Base-by-base conservation (phyloP, 2,329 filamentous ascomycete genomes). In the Chrysoporthe austroafricana region DNA sequence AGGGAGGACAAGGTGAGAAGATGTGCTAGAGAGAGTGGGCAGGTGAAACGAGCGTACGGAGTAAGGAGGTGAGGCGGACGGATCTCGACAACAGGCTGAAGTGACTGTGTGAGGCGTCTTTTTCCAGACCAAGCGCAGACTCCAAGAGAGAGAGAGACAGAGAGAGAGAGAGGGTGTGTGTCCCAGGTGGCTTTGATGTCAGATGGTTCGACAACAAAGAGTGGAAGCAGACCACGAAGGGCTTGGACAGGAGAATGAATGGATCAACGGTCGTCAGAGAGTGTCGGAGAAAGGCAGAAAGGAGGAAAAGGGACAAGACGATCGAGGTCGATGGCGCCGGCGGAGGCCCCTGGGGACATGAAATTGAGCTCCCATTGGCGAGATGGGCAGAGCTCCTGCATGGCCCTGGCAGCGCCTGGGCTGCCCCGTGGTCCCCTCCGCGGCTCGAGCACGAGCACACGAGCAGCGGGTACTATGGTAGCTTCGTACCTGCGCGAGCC, bases 11-110 rank as follows among this genome's bases (percentile, higher is more conserved):
- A 71, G 64, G 69, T 69, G 67, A 71, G 69, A 59, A 43, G 48
- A 57, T 69, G 71, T 64, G 65, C 66, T 61, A 67, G 70, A 39
- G 70, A 46, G 66, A 66, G 72, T 73, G 72, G 71, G 66, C 72
- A 71, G 69, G 64, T 73, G 74, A 74, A 75, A 73, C 71, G 72
- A 74, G 68, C 54, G 66, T 70, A 70, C 66, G 63, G 68, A 64
- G 68, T 68, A 65, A 66, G 68, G 68, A 68, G 68, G 71, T 65
- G 71, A 56, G 70, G 70, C 63, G 72, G 71, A 69, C 63, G 5
- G 69, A 68, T 71, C 69, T 67, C 69, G 66, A 66, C 62, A 62
- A 69, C 69, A 63, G 50, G 63, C 68, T 26, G 44, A 44, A 54
- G 68, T 65, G 43, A 62, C 65, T 66, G 57, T 39, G 61, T 63